Base-by-base conservation (phyloP, 2,329 filamentous ascomycete species). In the Reticulascus tulasneorum region DNA sequence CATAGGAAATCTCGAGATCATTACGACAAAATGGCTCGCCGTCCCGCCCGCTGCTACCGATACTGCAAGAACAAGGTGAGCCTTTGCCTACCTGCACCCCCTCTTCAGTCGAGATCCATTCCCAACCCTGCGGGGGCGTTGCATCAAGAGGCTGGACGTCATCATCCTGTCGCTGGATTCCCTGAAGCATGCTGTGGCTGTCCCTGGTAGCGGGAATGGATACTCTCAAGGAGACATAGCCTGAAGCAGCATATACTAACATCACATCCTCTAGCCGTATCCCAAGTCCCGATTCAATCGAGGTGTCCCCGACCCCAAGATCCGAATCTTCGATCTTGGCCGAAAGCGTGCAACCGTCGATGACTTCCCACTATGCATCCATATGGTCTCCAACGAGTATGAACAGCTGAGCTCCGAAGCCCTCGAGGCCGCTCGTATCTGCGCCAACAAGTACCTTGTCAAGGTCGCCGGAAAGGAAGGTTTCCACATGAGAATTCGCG, bases 61-160 rank as follows among this genome's bases (percentile, higher is more conserved):
- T 98, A 98, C 86, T 98, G 93, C 90, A 98, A 98, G 88, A 98
- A 97, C 85, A 96, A 96, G 89, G 89, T 94, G 68, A 74, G 84
- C 34, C 26, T 11, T 20, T 31, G 17, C 20, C 21, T 41, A 18
- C 27, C 21, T n/a, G n/a, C n/a, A n/a, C n/a, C n/a, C n/a, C n/a
- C n/a, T n/a, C n/a, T n/a, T n/a, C n/a, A n/a, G n/a, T n/a, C n/a
- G n/a, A n/a, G n/a, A n/a, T n/a, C n/a, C n/a, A n/a, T n/a, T n/a
- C n/a, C n/a, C n/a, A n/a, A n/a, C n/a, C n/a, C n/a, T n/a, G n/a
- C n/a, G n/a, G n/a, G n/a, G n/a, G n/a, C n/a, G n/a, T 30, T 20
- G 13, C 11, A 20, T 17, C 12, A 12, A 20, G 28, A 30, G 19
- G 19, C 22, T 20, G 28, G 28, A 30, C 13, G 8, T 19, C 18